phyloP scores from a whole-genome alignment of 306 rosid genomes.

The Vicia villosa region DNA sequence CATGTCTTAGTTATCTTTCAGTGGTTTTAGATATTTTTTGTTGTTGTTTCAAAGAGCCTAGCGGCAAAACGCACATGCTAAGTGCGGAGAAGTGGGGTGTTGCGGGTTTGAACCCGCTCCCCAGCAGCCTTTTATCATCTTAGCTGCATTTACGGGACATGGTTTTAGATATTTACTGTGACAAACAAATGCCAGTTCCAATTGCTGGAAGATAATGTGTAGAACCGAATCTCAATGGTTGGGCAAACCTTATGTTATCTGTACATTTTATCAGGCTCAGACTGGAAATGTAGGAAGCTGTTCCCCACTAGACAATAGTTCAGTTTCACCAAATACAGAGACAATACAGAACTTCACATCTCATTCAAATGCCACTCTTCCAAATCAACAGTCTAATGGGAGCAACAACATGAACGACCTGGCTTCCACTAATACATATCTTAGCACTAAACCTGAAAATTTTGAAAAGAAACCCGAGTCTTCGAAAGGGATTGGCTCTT shows the following conservation, averaged over 20 bases:
- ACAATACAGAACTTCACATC: constrained; percentile 41
- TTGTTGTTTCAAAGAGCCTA: not conserved
- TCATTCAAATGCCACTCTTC: constrained; percentile 47
- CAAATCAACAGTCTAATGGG: constrained; percentile 54
- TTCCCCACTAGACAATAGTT: constrained; percentile 50
- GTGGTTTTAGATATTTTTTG: constrained; percentile 11
- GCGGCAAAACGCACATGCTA: not conserved
- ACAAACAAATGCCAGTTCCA: constrained; percentile 25
- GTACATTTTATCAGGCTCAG: constrained; percentile 48
- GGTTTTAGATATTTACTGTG: constrained; percentile 23
- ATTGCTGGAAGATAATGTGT: constrained; percentile 3
- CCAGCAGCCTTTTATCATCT: not conserved
- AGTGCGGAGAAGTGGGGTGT: not conserved
- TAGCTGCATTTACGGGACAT: not conserved
- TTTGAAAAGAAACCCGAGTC: constrained; percentile 49
- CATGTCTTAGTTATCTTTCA: constrained; percentile 27
- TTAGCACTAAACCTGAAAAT: constrained; percentile 45
- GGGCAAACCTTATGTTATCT: constrained; percentile 33
- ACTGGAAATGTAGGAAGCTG: constrained; percentile 55
- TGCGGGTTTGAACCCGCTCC: not conserved
- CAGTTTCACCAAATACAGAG: constrained; percentile 47
- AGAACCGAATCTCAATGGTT: constrained; percentile 13
- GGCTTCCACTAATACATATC: constrained; percentile 45
- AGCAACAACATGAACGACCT: constrained; percentile 55
- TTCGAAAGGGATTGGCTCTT: constrained; percentile 40